A percentile compares a stretch with the other conserved stretches of the same genome.
Evolutionary conservation across 106 monocot species (phyloP).

Genomic region (Dendrobium catenatum): DNA sequence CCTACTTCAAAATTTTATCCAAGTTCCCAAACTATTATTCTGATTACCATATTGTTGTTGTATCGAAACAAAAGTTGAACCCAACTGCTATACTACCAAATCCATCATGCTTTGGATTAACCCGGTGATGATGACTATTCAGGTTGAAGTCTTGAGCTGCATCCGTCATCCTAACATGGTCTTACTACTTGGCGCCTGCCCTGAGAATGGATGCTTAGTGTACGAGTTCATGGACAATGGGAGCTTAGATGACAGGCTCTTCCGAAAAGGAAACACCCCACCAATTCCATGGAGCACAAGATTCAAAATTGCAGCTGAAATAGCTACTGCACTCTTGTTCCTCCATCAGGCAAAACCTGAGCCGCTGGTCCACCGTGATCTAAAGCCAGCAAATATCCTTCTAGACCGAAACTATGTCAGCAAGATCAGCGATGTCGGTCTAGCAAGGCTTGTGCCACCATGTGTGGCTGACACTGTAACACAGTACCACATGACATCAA

Average conservation of each 20-base stretch:
- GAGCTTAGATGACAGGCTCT: slow-evolving; percentile 74
- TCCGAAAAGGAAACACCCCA: slow-evolving; percentile 46
- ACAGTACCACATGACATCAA: slow-evolving; percentile 73
- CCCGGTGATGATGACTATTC: neutral
- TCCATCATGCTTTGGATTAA: too few species aligned
- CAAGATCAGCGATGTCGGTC: slow-evolving; percentile 87
- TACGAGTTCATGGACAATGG: slow-evolving; percentile 88
- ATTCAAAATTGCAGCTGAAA: slow-evolving; percentile 79
- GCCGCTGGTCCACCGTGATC: slow-evolving; percentile 77
- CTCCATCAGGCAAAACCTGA: slow-evolving; percentile 87
- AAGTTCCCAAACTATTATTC: too few species aligned
- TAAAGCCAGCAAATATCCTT: slow-evolving; percentile 84
- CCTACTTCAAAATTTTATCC: too few species aligned
- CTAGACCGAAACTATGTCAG: slow-evolving; percentile 63
- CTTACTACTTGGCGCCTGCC: slow-evolving; percentile 75
- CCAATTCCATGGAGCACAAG: slow-evolving; percentile 63
- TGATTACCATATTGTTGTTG: too few species aligned
- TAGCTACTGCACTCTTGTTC: slow-evolving; percentile 71
- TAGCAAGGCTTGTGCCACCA: slow-evolving; percentile 72
- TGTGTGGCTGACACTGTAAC: slow-evolving; percentile 58
- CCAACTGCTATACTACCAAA: too few species aligned
- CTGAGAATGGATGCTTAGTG: slow-evolving; percentile 77
- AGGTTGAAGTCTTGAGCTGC: slow-evolving; percentile 6
- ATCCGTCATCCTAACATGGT: slow-evolving; percentile 36
- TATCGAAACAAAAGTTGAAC: too few species aligned